Conservation (phyloP, 306 rosid species). For the Hippophae gyantsensis region DNA sequence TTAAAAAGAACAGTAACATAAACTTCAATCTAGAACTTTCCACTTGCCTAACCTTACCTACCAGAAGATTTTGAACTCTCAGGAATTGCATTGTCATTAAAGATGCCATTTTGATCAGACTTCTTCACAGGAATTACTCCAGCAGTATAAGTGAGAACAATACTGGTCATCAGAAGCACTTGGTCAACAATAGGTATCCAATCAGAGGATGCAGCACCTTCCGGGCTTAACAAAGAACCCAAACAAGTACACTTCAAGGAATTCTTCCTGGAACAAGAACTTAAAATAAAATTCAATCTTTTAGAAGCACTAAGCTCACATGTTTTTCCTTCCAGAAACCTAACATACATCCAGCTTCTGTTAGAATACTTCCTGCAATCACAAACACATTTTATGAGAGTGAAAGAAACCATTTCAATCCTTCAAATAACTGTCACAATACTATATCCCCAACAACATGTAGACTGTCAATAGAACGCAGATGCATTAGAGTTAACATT, state of each 20-base stretch:
- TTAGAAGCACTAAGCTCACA: constrained; percentile 25
- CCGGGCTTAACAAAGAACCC: constrained; percentile 51
- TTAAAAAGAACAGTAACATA: constrained; percentile 1
- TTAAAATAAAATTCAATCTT: constrained; percentile 23
- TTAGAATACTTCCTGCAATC: constrained; percentile 40
- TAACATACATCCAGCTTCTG: constrained; percentile 26
- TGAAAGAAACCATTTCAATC: neutral
- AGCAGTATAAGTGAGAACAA: constrained; percentile 78
- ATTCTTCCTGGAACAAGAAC: constrained; percentile 25
- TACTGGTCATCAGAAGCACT: constrained; percentile 73
- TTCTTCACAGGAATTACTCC: constrained; percentile 61
- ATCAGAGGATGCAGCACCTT: constrained; percentile 40
- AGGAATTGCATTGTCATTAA: constrained; percentile 27
- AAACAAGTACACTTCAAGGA: constrained; percentile 41
- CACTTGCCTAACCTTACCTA: constrained; percentile 88
- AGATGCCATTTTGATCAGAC: constrained; percentile 38
- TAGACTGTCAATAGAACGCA: neutral
- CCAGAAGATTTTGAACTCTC: constrained; percentile 61
- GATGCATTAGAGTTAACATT: neutral
- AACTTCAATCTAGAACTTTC: constrained; percentile 27
- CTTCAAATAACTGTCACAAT: neutral
- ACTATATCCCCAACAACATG: neutral
- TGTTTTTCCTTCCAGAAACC: constrained; percentile 25
- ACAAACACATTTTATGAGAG: neutral
- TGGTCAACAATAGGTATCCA: constrained; percentile 67